A percentile compares a stretch with the other conserved stretches of the same genome.
phyloP scores from a whole-genome alignment of 2,329 filamentous ascomycete species.

The Talaromyces amestolkiae region DNA sequence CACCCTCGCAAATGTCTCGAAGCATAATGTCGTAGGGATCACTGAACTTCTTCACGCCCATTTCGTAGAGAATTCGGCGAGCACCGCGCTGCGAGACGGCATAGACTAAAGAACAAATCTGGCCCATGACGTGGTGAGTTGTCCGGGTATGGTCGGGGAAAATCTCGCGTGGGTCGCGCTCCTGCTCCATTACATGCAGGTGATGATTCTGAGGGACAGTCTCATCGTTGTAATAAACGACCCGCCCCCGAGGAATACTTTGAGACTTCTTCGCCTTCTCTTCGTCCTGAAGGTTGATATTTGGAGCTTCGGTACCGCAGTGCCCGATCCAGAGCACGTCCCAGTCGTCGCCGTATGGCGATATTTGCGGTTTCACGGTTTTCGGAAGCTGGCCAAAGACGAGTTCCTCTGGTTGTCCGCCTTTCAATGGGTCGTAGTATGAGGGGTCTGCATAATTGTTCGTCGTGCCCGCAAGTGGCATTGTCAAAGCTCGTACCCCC shows the following conservation, averaged over 20 bases:
- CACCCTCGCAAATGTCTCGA: constrained; percentile 48
- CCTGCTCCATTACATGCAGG: constrained; percentile 21
- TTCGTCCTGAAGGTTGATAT: constrained; percentile 31
- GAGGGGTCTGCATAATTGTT: constrained; percentile 21
- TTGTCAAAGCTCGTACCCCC: constrained; percentile 31
- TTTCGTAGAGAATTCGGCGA: constrained; percentile 35
- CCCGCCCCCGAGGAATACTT: constrained; percentile 21
- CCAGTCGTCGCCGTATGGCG: constrained; percentile 54
- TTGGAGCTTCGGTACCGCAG: constrained; percentile 39
- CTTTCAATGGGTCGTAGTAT: constrained; percentile 14
- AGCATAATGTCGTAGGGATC: constrained; percentile 46
- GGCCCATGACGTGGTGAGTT: constrained; percentile 33
- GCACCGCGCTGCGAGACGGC: constrained; percentile 40
- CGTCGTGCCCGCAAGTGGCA: constrained; percentile 23
- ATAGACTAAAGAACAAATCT: constrained; percentile 40
- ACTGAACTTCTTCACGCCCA: constrained; percentile 28
- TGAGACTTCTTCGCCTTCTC: constrained; percentile 31
- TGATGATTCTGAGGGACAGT: constrained; percentile 19
- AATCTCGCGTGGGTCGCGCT: constrained; percentile 18
- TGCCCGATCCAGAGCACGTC: constrained; percentile 55
- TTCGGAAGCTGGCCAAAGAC: constrained; percentile 14
- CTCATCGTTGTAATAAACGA: constrained; percentile 19
- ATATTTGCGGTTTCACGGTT: constrained; percentile 25
- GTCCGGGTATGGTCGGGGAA: constrained; percentile 38
- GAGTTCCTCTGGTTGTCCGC: constrained; percentile 16